phyloP scores from a whole-genome alignment of 495 filamentous ascomycete species.

The Xylaria palmicola region DNA sequence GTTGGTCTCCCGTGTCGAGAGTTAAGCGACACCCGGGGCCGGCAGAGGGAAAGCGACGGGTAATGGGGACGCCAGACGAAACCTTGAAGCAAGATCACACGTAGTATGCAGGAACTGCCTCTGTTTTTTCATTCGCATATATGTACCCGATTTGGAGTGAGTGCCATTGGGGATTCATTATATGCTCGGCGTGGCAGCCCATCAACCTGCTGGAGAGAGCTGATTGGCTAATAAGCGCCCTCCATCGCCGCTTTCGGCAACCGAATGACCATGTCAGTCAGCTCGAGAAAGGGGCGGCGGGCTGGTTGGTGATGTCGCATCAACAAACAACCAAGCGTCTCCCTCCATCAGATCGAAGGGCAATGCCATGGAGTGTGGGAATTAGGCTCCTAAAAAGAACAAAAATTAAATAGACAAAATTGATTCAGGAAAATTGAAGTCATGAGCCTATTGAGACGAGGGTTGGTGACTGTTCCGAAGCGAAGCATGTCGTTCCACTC shows the following conservation, averaged over 20 bases:
- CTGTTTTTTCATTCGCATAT: background rate
- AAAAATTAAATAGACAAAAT: too few relatives aligned
- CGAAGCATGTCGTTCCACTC: too few relatives aligned
- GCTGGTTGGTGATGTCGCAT: too few relatives aligned
- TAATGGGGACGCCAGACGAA: background rate
- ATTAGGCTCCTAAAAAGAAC: background rate
- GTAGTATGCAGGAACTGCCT: slow-evolving; percentile 14
- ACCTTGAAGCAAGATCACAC: slow-evolving; percentile 2
- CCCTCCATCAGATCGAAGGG: too few relatives aligned
- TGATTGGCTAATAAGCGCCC: background rate
- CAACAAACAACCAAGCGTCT: background rate
- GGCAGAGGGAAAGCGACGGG: background rate
- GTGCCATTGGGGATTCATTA: background rate
- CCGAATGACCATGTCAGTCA: background rate
- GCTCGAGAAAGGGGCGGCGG: background rate
- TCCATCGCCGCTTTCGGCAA: slow-evolving; percentile 8
- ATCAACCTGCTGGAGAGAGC: background rate
- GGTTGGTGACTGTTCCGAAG: too few relatives aligned
- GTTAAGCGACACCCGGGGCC: background rate
- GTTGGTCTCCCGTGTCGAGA: background rate
- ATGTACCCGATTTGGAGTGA: background rate
- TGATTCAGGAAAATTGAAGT: too few relatives aligned
- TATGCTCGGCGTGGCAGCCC: background rate
- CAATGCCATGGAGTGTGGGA: background rate
- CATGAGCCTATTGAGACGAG: too few relatives aligned